Percentiles rank a stretch among this genome's conserved stretches.
phyloP scores from a whole-genome alignment of 345 rosid genomes.

The Rubroshorea leprosula region DNA sequence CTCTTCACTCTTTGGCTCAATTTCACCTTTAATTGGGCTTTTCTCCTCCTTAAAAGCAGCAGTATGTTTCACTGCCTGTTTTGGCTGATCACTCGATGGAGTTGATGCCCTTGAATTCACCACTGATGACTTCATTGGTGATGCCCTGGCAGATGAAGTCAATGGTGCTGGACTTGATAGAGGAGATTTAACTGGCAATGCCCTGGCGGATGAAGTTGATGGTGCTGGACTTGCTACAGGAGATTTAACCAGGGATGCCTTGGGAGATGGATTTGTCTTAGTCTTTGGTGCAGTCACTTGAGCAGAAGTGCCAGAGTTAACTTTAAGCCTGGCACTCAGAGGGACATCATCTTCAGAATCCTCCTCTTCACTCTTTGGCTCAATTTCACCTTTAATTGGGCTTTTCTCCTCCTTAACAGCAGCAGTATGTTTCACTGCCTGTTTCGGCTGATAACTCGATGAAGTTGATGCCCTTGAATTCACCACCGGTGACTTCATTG shows the following conservation, averaged over 20 bases:
- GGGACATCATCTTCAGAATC: conserved; percentile 69
- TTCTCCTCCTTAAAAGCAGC: conserved; percentile 39
- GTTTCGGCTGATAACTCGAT: conserved; percentile 31
- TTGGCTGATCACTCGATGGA: conserved; percentile 33
- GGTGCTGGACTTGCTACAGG: conserved; percentile 54
- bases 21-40: conserved; percentile 27
- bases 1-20: conserved; percentile 27
- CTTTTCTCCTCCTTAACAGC: conserved; percentile 38
- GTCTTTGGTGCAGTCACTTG: conserved; percentile 18
- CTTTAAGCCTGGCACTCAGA: conserved; percentile 54
- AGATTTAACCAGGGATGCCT: conserved; percentile 39
- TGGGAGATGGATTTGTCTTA: conserved; percentile 47
- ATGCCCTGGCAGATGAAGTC: too few relatives aligned
- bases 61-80: conserved; percentile 31
- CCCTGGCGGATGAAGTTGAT: conserved; percentile 39
- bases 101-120: conserved; percentile 28
- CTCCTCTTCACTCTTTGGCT: conserved; percentile 26
- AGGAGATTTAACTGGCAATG: too few relatives aligned
- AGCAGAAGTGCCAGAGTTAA: conserved; percentile 27
- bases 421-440: conserved; percentile 28
- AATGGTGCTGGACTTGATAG: too few relatives aligned
- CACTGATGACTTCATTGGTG: too few relatives aligned
- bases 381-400: conserved; percentile 30
- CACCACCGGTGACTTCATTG: conserved; percentile 27
- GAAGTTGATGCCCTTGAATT: conserved; percentile 34